phyloP scores from a whole-genome alignment of 768 basidiomycete genomes.

The Neoboletus magnificus region DNA sequence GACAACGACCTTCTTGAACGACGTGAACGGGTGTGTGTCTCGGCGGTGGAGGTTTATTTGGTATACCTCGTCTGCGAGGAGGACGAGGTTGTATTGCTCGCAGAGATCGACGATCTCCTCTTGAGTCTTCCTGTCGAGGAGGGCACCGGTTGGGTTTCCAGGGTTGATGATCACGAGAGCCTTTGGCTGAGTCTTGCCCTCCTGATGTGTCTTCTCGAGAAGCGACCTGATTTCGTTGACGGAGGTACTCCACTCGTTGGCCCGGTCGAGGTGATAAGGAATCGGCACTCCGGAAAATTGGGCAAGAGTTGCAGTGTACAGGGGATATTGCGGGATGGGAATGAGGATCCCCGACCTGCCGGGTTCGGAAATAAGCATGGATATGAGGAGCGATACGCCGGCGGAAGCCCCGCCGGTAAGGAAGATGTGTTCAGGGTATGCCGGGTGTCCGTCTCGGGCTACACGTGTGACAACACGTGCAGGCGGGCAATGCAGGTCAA shows the following conservation, averaged over 20 bases:
- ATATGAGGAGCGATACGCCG: constrained; percentile 86
- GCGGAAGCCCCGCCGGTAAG: constrained; percentile 93
- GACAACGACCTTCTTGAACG: constrained; percentile 89
- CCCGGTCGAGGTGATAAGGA: constrained; percentile 88
- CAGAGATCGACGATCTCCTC: constrained; percentile 76
- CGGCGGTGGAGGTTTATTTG: constrained; percentile 84
- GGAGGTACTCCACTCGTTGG: constrained; percentile 79
- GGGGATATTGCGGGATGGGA: constrained; percentile 97
- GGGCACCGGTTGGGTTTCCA: constrained; percentile 92
- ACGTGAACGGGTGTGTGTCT: constrained; percentile 71
- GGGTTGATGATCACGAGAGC: constrained; percentile 98
- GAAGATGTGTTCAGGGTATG: constrained; percentile 84
- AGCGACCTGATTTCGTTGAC: constrained; percentile 61
- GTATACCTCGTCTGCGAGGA: constrained; percentile 99
- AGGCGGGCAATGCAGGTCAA: constrained; percentile 2
- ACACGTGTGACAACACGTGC: background rate
- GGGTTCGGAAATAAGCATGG: constrained; percentile 68
- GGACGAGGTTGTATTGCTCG: constrained; percentile 78
- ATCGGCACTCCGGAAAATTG: constrained; percentile 76
- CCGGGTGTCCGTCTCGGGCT: constrained; percentile 90
- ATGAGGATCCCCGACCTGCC: constrained; percentile 75
- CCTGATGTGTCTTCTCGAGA: constrained; percentile 58
- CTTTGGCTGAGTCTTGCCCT: constrained; percentile 59
- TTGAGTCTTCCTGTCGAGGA: constrained; percentile 72
- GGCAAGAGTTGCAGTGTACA: constrained; percentile 94